These are phyloP conservation scores for Delitschia confertaspora DNA, from an alignment of 495 filamentous ascomycete species.

Conservation along the genomic window DNA sequence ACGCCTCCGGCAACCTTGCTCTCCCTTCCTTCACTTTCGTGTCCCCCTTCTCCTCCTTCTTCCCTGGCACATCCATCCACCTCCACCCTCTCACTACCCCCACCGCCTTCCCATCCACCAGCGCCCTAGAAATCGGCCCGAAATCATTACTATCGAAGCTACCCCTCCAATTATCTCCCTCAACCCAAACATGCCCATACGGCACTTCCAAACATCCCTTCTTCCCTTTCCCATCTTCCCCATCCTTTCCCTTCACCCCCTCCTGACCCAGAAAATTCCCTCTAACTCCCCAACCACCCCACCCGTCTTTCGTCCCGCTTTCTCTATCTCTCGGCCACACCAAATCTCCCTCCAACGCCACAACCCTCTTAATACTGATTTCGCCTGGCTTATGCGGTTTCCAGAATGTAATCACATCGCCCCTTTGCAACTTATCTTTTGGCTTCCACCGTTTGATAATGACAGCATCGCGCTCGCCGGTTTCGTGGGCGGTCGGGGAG, in stretches of 20 bases:
- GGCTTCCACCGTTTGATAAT: slow-evolving; percentile 12
- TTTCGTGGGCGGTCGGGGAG: slow-evolving; percentile 26
- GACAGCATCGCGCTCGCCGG: slow-evolving; percentile 21
- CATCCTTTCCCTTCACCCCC: slow-evolving; percentile 6
- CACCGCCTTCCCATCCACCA: slow-evolving; percentile 23
- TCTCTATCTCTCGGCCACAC: slow-evolving; percentile 17
- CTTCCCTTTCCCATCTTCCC: background rate
- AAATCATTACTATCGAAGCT: slow-evolving; percentile 33
- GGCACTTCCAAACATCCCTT: slow-evolving; percentile 26
- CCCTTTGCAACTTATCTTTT: slow-evolving; percentile 8
- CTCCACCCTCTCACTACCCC: slow-evolving; percentile 7
- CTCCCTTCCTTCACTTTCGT: slow-evolving; percentile 16
- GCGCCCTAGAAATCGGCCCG: slow-evolving; percentile 29
- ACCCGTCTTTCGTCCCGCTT: slow-evolving; percentile 11
- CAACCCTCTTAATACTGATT: slow-evolving; percentile 31
- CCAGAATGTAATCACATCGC: slow-evolving; percentile 33
- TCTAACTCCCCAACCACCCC: slow-evolving; percentile 7
- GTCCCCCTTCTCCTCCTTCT: slow-evolving; percentile 8
- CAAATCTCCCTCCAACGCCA: slow-evolving; percentile 31
- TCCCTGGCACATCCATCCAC: slow-evolving; percentile 5
- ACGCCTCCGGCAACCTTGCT: background rate
- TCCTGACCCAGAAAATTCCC: slow-evolving; percentile 9
- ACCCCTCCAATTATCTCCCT: slow-evolving; percentile 35
- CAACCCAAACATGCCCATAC: slow-evolving; percentile 36
- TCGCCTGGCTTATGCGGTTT: slow-evolving; percentile 29